Conservation (phyloP, 768 basidiomycete genomes). For the Naganishia vishniacii region DNA sequence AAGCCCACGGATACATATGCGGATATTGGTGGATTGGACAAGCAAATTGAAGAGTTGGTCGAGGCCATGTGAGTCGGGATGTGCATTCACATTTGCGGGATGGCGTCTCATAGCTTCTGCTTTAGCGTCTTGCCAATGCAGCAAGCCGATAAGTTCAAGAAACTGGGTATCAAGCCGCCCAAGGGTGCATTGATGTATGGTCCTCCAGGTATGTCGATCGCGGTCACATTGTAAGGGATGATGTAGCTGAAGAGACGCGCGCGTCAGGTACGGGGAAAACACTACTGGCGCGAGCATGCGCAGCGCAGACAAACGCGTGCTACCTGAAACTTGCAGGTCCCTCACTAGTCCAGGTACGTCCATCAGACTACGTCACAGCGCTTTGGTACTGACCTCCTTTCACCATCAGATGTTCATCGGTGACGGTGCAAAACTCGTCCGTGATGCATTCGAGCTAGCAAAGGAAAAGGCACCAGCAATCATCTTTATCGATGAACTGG, state of each 20-base stretch:
- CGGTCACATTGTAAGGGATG: not conserved
- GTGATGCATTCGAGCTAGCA: conserved; percentile 94
- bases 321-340: conserved; percentile 97
- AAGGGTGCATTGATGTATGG: conserved; percentile 99
- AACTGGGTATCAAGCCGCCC: conserved; percentile 91
- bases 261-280: conserved; percentile 75
- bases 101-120: not conserved
- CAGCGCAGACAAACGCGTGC: conserved; percentile 94
- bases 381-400: no score
- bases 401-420: conserved; percentile 82
- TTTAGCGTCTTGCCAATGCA: conserved; percentile 84
- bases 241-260: not conserved
- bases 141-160: conserved; percentile 97
- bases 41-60: conserved; percentile 97
- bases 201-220: conserved; percentile 68
- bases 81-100: not conserved
- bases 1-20: conserved; percentile 95
- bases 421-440: conserved; percentile 96
- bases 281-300: conserved; percentile 91
- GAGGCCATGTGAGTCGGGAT: conserved; percentile 66
- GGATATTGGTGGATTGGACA: conserved; percentile 89
- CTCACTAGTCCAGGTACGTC: conserved; percentile 74
- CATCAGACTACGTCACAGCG: no score
- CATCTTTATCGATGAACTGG: conserved; percentile 96
- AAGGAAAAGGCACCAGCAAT: conserved; percentile 99